These are phyloP conservation scores for Gentiana straminea DNA, from an alignment of 257 asterid species.

Conservation along the genomic window DNA sequence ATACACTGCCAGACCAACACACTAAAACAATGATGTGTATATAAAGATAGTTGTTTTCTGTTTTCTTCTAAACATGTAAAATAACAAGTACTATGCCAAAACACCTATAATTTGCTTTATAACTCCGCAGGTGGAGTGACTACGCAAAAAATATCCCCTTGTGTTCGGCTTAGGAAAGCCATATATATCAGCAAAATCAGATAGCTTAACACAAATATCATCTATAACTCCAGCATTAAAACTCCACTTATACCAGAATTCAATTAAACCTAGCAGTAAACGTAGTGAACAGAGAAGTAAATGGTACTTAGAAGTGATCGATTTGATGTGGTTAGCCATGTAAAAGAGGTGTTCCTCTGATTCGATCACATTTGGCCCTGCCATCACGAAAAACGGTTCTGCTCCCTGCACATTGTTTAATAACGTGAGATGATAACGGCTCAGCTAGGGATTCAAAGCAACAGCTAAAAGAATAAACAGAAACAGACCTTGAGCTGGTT, in stretches of 20 bases:
- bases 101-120: too few relatives aligned
- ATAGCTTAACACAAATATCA: not conserved
- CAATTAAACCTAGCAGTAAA: not conserved
- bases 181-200: not conserved
- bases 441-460: not conserved
- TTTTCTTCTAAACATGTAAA: too few relatives aligned
- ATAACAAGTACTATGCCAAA: too few relatives aligned
- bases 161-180: not conserved
- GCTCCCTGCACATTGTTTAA: constrained; percentile 33
- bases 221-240: not conserved
- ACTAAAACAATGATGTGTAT: too few relatives aligned
- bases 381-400: constrained; percentile 77
- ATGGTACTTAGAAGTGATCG: constrained; percentile 40
- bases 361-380: constrained; percentile 94
- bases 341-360: constrained; percentile 74
- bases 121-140: too few relatives aligned
- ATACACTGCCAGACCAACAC: too few relatives aligned
- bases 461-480: not conserved
- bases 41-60: too few relatives aligned
- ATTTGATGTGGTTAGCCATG: constrained; percentile 67
- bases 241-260: not conserved
- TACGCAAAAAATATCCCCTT: too few relatives aligned
- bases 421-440: not conserved
- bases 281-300: not conserved
- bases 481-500: constrained; percentile 66